A percentile compares a stretch with the other conserved stretches of the same genome.
phyloP scores from a whole-genome alignment of 257 asterid species.

The Mentha longifolia region DNA sequence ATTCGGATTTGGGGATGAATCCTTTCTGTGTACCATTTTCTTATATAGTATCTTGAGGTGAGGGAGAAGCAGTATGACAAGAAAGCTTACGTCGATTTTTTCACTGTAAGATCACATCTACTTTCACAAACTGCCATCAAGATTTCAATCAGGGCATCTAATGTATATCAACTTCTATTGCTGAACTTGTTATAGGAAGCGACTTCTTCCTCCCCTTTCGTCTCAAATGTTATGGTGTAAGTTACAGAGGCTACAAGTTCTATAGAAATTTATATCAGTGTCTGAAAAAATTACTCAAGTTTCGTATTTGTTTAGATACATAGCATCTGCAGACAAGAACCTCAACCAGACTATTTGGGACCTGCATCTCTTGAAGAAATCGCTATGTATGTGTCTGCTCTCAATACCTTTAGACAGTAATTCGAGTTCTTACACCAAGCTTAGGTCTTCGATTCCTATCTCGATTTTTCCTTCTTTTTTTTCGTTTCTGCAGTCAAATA shows the following conservation, averaged over 20 bases:
- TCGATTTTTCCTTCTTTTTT: background rate
- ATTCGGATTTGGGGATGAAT: background rate
- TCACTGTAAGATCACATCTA: conserved; percentile 58
- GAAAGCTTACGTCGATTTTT: conserved; percentile 76
- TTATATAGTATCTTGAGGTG: conserved; percentile 83
- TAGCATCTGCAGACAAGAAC: conserved; percentile 84
- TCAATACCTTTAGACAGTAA: background rate
- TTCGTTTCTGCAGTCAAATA: conserved; percentile 67
- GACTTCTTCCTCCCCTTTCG: conserved; percentile 53
- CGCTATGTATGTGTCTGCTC: conserved; percentile 58
- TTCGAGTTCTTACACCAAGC: background rate
- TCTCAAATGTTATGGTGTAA: conserved; percentile 84
- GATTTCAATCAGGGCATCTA: background rate
- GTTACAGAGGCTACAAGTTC: conserved; percentile 40
- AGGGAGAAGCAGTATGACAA: conserved; percentile 96
- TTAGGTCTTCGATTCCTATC: background rate
- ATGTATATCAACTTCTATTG: background rate
- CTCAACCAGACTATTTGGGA: conserved; percentile 78
- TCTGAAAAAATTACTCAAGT: conserved; percentile 18
- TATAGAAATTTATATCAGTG: background rate
- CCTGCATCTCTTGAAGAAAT: conserved; percentile 83
- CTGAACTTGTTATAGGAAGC: conserved; percentile 54
- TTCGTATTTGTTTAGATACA: conserved; percentile 53
- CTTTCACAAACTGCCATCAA: conserved; percentile 1
- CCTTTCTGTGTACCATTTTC: conserved; percentile 6